Evolutionary conservation across 2,329 filamentous ascomycete genomes (phyloP), one percentile per base, ranked within the genome.

Genomic region (Sporothrix pseudoabietina): DNA sequence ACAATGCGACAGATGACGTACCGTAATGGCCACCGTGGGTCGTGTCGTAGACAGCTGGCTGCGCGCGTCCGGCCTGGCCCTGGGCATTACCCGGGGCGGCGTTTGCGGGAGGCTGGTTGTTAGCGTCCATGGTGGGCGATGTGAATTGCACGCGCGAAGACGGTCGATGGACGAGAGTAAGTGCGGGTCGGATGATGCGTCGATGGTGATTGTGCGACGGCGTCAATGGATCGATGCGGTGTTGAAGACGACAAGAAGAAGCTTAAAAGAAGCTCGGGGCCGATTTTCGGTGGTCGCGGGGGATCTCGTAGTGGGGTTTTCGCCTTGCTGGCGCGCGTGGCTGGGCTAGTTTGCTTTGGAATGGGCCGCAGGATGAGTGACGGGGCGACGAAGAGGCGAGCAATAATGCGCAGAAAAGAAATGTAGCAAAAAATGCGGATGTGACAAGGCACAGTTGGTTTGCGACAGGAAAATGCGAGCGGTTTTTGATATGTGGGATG

Each of bases 1-100:
- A 7, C 35, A 19, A 57, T 30, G 44, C n/a, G 44, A 39, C 10
- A 30, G 59, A 71, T 55, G 74, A 81, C 87, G 83, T 84, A 93
- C 92, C 91, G 84, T 94, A 94, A 82, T 94, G 92, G 71, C 92
- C 92, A 75, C 91, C 92, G 79, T 92, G 89, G 77, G 84, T 87
- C 69, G 89, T 89, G 82, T 94, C 91, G 81, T 94, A 94, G n/a
- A 88, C 86, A 19, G 89, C 47, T 32, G 54, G 89, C 78, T 88
- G 86, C 76, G 87, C 85, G 77, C 88, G 87, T 78, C 84, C 85
- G 79, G 87, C 85, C 79, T 90, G 89, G 69, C 82, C 79, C 79
- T 88, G 87, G 75, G 87, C 47, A 7, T 16, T n/a, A 7, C 66
- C 47, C 61, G 61, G 39, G 32, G 66, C 47, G 30, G 66, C 44